A percentile compares a stretch with the other conserved stretches of the same genome.
Conservation (phyloP, 441 rosid genomes). For the Gossypium aridum region DNA sequence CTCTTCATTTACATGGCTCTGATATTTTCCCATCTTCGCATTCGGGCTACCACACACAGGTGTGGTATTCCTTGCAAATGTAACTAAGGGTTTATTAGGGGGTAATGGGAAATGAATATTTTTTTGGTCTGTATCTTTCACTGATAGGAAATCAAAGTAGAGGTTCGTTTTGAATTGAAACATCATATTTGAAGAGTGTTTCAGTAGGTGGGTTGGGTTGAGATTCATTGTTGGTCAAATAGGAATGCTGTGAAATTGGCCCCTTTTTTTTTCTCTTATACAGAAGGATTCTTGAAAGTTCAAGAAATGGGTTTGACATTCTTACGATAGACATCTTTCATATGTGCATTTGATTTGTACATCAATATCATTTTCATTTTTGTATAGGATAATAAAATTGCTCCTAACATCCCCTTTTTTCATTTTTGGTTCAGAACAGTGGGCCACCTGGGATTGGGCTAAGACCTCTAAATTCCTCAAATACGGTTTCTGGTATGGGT, state of each 20-base stretch:
- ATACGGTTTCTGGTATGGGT: slow-evolving; percentile 56
- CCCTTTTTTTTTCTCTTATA: background rate
- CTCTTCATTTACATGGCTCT: slow-evolving; percentile 64
- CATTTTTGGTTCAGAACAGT: slow-evolving; percentile 42
- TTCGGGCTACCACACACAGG: slow-evolving; percentile 87
- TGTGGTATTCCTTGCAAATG: slow-evolving; percentile 22
- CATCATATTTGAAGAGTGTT: slow-evolving; percentile 5
- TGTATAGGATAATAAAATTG: background rate
- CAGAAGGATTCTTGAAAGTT: background rate
- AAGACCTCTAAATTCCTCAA: slow-evolving; percentile 80
- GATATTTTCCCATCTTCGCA: slow-evolving; percentile 82
- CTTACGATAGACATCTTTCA: background rate
- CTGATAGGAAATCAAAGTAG: background rate
- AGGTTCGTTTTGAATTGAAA: background rate
- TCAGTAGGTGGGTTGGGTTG: background rate
- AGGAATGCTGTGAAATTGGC: slow-evolving; percentile 5
- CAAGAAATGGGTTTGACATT: slow-evolving; percentile 6
- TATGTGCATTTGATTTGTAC: background rate
- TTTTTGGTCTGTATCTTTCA: background rate
- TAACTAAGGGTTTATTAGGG: slow-evolving; percentile 3
- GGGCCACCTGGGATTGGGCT: slow-evolving; percentile 82
- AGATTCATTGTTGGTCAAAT: background rate
- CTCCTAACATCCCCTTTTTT: slow-evolving; percentile 6
- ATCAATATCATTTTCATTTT: background rate
- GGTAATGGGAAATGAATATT: background rate